Evolutionary conservation across 331 rosid species (phyloP).

Genomic region (Cucumis variabilis): DNA sequence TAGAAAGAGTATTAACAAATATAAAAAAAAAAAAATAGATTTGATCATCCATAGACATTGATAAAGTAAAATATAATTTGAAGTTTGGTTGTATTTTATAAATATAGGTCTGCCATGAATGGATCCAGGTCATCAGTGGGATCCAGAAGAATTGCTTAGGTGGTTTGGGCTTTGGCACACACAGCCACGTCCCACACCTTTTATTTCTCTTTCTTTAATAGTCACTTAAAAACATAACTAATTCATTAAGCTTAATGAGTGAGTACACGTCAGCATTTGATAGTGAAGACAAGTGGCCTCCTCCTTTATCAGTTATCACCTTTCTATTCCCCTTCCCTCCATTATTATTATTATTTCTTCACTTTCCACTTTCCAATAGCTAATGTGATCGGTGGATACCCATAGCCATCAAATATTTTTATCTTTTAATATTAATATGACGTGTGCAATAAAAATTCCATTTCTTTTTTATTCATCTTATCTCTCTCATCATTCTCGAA

Average conservation of each 20-base stretch:
- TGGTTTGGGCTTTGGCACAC: background rate
- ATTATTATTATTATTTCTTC: background rate
- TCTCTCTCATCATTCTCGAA: background rate
- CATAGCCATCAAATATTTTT: background rate
- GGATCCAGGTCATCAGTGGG: conserved; percentile 14
- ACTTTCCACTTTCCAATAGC: too few species aligned
- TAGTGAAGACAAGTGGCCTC: background rate
- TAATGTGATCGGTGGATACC: background rate
- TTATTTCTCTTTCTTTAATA: background rate
- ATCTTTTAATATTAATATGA: background rate
- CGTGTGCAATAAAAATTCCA: background rate
- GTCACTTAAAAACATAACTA: background rate
- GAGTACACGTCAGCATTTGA: conserved; percentile 12
- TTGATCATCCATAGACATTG: too few species aligned
- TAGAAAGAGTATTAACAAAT: too few species aligned
- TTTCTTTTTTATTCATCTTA: background rate
- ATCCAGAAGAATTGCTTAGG: background rate
- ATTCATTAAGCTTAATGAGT: background rate
- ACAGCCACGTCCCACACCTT: background rate
- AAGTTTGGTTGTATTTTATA: too few species aligned
- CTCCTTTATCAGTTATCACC: background rate
- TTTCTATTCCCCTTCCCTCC: background rate
- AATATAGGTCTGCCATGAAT: too few species aligned
- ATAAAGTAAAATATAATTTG: too few species aligned
- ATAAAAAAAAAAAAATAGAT: too few species aligned